Evolutionary conservation across 106 monocot genomes (phyloP).

Genomic region (Iris macrosiphon): DNA sequence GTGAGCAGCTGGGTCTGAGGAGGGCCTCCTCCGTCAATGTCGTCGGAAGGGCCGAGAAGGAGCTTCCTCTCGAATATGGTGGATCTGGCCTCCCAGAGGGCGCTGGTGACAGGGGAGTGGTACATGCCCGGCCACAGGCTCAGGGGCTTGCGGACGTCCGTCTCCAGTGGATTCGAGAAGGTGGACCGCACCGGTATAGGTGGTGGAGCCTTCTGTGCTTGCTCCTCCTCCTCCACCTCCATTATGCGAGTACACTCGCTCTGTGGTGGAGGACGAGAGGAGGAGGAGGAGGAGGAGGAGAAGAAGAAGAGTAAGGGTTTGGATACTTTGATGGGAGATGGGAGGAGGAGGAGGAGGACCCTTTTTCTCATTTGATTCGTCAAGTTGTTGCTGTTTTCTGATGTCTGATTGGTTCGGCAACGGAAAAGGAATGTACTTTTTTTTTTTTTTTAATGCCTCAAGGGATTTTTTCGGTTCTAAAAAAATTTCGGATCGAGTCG

Average conservation of each 20-base stretch:
- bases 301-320: background rate
- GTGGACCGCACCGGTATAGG: conserved; percentile 52
- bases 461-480: no score
- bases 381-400: no score
- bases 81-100: conserved; percentile 93
- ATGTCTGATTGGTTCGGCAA: no score
- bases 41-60: conserved; percentile 48
- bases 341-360: no score
- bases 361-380: no score
- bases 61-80: conserved; percentile 90
- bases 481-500: no score
- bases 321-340: background rate
- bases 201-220: conserved; percentile 6
- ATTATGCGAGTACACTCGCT: no score
- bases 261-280: no score
- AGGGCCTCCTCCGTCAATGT: conserved; percentile 25
- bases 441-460: no score
- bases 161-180: conserved; percentile 44
- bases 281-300: background rate
- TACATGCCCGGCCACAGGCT: conserved; percentile 98
- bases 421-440: no score
- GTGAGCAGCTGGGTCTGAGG: conserved; percentile 70
- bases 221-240: no score
- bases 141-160: conserved; percentile 60
- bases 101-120: conserved; percentile 95